These are phyloP conservation scores for Thuidium tamariscinum DNA, from an alignment of 225 moss, liverwort and hornwort species.

Conservation along the genomic window DNA sequence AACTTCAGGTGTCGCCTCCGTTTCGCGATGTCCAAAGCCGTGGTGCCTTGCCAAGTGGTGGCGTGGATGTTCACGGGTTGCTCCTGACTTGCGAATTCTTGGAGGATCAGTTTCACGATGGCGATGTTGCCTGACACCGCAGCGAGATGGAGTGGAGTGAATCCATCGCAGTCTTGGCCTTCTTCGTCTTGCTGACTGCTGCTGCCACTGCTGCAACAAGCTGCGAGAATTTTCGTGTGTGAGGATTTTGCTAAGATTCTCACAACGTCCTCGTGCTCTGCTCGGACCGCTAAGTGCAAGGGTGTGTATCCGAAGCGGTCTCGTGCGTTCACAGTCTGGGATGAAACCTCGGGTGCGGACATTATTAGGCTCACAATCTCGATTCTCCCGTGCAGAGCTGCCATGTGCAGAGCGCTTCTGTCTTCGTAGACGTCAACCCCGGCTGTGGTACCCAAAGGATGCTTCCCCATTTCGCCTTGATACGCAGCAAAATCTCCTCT, in stretches of 20 bases:
- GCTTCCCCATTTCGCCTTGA: background rate
- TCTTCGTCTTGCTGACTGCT: background rate
- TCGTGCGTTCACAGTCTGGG: background rate
- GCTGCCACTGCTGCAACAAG: background rate
- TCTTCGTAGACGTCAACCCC: background rate
- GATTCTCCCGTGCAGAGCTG: background rate
- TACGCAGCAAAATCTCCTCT: background rate
- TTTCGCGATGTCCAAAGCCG: background rate
- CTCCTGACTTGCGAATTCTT: background rate
- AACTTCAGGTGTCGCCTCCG: background rate
- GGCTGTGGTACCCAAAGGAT: background rate
- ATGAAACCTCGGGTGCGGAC: background rate
- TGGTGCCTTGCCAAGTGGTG: background rate
- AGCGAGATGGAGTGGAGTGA: background rate
- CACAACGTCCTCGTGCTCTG: background rate
- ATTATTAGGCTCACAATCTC: background rate
- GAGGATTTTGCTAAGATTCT: background rate
- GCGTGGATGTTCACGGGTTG: background rate
- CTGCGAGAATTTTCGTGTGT: background rate
- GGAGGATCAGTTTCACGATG: background rate
- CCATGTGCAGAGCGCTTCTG: background rate
- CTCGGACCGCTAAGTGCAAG: background rate
- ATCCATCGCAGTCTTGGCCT: background rate
- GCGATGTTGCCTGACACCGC: background rate
- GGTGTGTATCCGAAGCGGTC: background rate